Conservation (phyloP, 2,329 filamentous ascomycete genomes). For the Fusarium acutatum region DNA sequence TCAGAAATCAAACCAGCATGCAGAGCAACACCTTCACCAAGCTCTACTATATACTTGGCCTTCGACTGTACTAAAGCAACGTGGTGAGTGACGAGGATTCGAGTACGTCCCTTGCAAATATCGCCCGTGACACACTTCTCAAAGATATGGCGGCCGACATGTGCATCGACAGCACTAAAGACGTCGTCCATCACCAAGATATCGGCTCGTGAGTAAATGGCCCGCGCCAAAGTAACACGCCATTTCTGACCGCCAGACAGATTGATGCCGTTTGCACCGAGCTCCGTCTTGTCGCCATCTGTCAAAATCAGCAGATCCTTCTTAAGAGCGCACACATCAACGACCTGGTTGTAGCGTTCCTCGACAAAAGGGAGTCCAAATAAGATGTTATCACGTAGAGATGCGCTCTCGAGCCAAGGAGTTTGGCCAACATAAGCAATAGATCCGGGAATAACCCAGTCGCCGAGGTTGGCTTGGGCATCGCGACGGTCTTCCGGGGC, state of each 20-base stretch:
- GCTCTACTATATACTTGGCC: conserved; percentile 77
- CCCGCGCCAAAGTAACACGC: conserved; percentile 81
- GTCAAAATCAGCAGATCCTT: conserved; percentile 80
- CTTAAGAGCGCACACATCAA: conserved; percentile 76
- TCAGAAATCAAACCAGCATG: conserved; percentile 72
- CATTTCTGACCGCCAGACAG: conserved; percentile 85
- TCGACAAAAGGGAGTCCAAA: conserved; percentile 78
- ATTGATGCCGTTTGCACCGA: conserved; percentile 86
- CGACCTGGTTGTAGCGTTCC: conserved; percentile 74
- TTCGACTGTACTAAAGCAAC: conserved; percentile 74
- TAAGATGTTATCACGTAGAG: conserved; percentile 79
- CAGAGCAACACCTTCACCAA: conserved; percentile 73
- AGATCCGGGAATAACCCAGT: conserved; percentile 75
- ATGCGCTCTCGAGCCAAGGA: conserved; percentile 86
- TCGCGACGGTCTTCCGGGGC: conserved; percentile 66
- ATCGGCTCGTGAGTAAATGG: conserved; percentile 80
- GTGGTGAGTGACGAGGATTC: conserved; percentile 84
- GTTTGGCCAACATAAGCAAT: conserved; percentile 82
- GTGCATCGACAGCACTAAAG: conserved; percentile 83
- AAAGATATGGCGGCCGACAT: conserved; percentile 81
- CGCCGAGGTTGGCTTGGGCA: conserved; percentile 64
- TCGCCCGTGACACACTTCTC: conserved; percentile 78
- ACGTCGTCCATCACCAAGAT: conserved; percentile 85
- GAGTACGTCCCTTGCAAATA: conserved; percentile 73
- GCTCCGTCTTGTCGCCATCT: conserved; percentile 81